phyloP scores from a whole-genome alignment of 768 basidiomycete species.

The Holtermannia corniformis region DNA sequence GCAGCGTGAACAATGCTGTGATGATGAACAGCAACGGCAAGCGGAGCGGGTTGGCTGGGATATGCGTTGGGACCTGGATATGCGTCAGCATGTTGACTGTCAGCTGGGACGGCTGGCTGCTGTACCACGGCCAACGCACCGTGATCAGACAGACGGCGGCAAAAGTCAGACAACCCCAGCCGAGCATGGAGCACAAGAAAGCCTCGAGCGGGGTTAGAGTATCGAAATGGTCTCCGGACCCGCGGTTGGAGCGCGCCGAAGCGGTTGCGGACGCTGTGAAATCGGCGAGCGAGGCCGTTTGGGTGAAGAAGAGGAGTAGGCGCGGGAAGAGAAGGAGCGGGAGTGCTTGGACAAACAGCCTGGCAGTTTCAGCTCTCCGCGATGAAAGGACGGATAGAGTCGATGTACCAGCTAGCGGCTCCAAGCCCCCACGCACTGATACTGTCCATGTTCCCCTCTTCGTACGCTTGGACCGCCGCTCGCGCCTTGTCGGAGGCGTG shows the following conservation, averaged over 20 bases:
- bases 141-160: conserved; percentile 19
- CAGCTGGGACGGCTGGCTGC: conserved; percentile 23
- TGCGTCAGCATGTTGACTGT: conserved; percentile 14
- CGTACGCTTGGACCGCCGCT: conserved; percentile 27
- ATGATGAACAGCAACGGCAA: conserved; percentile 25
- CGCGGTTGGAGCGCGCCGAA: conserved; percentile 5
- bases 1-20: conserved; percentile 22
- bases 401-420: conserved; percentile 30
- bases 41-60: conserved; percentile 17
- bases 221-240: conserved; percentile 29
- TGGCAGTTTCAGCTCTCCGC: not conserved
- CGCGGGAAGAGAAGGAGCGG: conserved; percentile 39
- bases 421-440: conserved; percentile 34
- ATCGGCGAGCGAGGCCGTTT: conserved; percentile 10
- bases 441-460: conserved; percentile 35
- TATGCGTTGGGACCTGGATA: not conserved
- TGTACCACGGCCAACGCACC: no score
- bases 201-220: conserved; percentile 32
- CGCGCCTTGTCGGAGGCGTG: conserved; percentile 30
- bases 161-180: conserved; percentile 12
- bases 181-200: conserved; percentile 21
- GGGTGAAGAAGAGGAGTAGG: conserved; percentile 39
- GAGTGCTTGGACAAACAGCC: conserved; percentile 31
- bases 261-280: conserved; percentile 4
- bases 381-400: not conserved